These are phyloP conservation scores for Fonsecaea nubica DNA, from an alignment of 2,329 filamentous ascomycete species.

Conservation along the genomic window DNA sequence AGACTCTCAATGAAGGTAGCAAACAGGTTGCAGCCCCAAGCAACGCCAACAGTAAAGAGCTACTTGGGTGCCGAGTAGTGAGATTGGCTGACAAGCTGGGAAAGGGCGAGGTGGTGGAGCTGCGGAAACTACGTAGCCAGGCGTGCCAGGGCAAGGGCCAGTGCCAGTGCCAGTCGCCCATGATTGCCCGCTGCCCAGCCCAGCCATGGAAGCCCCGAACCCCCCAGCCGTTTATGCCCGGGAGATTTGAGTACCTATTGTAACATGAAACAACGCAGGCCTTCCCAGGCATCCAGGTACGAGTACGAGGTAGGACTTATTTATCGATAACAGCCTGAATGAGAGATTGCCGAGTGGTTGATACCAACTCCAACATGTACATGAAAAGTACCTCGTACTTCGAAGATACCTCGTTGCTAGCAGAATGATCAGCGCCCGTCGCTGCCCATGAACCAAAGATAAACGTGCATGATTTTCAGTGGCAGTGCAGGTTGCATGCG, in stretches of 20 bases:
- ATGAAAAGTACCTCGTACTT: background rate
- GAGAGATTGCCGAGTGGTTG: background rate
- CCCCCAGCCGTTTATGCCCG: background rate
- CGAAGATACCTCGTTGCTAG: background rate
- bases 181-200: background rate
- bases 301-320: background rate
- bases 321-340: background rate
- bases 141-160: background rate
- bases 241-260: background rate
- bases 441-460: background rate
- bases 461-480: constrained; percentile 1
- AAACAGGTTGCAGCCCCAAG: background rate
- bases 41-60: background rate
- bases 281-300: too few species aligned
- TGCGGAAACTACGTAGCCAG: background rate
- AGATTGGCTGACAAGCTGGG: background rate
- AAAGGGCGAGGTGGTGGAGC: background rate
- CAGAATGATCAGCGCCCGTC: background rate
- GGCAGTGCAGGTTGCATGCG: background rate
- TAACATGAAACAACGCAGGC: background rate
- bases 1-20: background rate
- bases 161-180: too few species aligned
- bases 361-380: background rate
- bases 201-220: background rate
- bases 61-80: background rate